Evolutionary conservation across 108 stramenopile genomes (phyloP).

Genomic region (Nannochloropsis salina): DNA sequence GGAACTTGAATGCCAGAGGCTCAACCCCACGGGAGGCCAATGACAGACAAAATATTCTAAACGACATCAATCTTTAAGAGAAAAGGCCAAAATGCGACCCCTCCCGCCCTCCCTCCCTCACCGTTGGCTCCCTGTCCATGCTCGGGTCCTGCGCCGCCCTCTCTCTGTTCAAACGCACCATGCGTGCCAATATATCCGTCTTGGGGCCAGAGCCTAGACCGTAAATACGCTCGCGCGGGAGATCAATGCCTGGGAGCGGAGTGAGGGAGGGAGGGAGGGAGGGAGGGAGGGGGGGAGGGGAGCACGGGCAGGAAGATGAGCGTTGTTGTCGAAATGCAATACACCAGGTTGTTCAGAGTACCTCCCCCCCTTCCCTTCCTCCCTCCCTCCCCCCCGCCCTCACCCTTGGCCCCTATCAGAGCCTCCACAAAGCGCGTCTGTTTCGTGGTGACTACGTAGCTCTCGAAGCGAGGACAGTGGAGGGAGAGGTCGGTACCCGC

Average conservation of each 20-base stretch:
- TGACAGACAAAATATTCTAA: too few relatives aligned
- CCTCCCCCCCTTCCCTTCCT: not conserved
- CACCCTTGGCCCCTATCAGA: slow-evolving; percentile 34
- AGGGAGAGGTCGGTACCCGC: not conserved
- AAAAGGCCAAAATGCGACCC: too few relatives aligned
- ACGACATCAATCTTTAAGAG: too few relatives aligned
- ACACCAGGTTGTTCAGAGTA: not conserved
- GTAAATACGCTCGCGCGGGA: not conserved
- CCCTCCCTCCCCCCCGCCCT: not conserved
- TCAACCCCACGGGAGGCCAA: too few relatives aligned
- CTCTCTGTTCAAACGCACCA: not conserved
- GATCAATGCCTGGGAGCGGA: not conserved
- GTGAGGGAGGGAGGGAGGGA: not conserved
- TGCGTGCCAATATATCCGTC: not conserved
- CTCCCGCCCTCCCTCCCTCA: not conserved
- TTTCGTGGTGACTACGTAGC: slow-evolving; percentile 44
- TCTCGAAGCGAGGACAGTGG: slow-evolving; percentile 24
- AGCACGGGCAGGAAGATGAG: too few relatives aligned
- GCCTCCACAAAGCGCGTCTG: slow-evolving; percentile 39
- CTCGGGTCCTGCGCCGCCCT: not conserved
- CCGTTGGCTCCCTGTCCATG: not conserved
- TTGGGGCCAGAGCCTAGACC: not conserved
- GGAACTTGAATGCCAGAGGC: too few relatives aligned
- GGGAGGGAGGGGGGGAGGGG: not conserved
- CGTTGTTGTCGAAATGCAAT: too few relatives aligned